Percentiles rank a stretch among this genome's conserved stretches.
Conservation (phyloP, 106 monocot species). For the Allium cepa region DNA sequence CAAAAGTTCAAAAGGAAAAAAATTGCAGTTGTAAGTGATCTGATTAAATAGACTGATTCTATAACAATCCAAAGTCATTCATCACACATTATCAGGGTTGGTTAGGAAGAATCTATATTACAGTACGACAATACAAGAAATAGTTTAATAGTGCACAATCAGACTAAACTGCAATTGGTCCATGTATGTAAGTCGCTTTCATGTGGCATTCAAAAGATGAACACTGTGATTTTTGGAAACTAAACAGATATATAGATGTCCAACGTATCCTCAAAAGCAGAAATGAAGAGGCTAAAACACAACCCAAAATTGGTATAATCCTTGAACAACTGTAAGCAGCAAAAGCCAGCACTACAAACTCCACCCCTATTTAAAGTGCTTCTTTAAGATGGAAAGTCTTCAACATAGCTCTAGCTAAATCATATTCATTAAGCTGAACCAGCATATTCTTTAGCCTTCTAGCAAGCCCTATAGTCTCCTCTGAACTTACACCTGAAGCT, state of each 20-base stretch:
- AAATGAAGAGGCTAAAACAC: conserved; percentile 1
- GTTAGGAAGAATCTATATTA: no score
- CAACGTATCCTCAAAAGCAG: neutral
- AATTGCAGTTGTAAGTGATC: no score
- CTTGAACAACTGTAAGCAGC: neutral
- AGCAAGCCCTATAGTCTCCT: conserved; percentile 64
- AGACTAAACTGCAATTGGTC: no score
- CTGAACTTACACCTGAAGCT: conserved; percentile 36
- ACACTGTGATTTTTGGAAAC: neutral
- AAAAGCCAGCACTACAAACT: neutral
- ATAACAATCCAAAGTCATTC: no score
- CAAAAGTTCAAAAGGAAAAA: neutral
- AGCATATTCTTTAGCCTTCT: conserved; percentile 78
- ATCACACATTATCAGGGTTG: no score
- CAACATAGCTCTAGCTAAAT: conserved; percentile 19
- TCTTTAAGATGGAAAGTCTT: conserved; percentile 23
- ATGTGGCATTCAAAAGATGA: neutral
- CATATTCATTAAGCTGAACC: conserved; percentile 37
- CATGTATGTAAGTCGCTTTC: no score
- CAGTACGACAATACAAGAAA: neutral
- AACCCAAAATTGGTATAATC: conserved; percentile 8
- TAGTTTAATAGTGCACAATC: no score
- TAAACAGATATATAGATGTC: neutral
- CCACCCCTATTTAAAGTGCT: conserved; percentile 11
- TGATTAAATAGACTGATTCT: no score